A percentile compares a stretch with the other conserved stretches of the same genome.
These are phyloP conservation scores for Leersia perrieri DNA, from an alignment of 176 grass and related monocot genomes.

Conservation along the genomic window DNA sequence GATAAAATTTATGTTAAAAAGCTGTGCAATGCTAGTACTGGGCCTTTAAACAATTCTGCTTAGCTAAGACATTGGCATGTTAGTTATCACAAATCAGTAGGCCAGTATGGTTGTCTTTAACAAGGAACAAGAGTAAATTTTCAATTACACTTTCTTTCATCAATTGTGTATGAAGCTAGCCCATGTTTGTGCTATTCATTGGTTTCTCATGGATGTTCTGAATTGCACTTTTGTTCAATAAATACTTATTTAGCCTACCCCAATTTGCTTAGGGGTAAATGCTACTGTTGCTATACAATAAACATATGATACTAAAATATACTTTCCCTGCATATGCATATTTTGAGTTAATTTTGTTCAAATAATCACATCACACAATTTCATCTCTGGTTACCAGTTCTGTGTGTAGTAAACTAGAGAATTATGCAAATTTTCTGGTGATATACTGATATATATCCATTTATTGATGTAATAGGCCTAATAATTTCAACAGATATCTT, in stretches of 20 bases:
- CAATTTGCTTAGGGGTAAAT: neutral
- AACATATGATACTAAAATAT: neutral
- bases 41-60: neutral
- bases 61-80: neutral
- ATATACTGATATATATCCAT: slow-evolving; percentile 10
- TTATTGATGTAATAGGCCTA: neutral
- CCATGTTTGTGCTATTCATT: neutral
- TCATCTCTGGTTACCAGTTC: neutral
- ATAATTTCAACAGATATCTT: neutral
- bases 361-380: neutral
- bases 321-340: neutral
- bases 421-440: neutral
- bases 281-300: neutral
- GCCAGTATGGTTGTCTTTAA: slow-evolving; percentile 9
- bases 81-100: slow-evolving; percentile 2
- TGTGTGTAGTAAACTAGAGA: neutral
- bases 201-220: neutral
- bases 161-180: neutral
- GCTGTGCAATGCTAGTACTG: neutral
- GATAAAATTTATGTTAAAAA: slow-evolving; percentile 6
- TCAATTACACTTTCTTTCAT: neutral
- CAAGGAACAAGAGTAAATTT: slow-evolving; percentile 23
- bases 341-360: neutral
- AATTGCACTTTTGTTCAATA: neutral
- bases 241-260: neutral